Evolutionary conservation across 139 green algal species (phyloP), one percentile per base, ranked within the genome.

Genomic region (Haematococcus lacustris): DNA sequence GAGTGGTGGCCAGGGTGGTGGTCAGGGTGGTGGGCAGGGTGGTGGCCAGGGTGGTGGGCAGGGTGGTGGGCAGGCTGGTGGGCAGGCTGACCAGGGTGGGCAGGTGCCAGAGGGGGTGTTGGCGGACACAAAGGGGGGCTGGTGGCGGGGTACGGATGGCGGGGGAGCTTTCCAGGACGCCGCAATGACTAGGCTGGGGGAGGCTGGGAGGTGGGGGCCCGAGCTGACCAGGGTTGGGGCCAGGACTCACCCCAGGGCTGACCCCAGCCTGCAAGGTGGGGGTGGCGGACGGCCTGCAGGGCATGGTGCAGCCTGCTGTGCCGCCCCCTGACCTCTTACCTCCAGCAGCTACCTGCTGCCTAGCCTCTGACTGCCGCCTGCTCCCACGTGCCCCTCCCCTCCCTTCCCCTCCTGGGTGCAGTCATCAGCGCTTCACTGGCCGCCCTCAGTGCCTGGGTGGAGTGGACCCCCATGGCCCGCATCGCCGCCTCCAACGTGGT

Each of bases 401-500:
- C 47, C 17, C 47, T 57, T 3, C 53, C 17, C 28, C n/a, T n/a
- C n/a, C n/a, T n/a, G n/a, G n/a, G n/a, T n/a, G 26, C 38, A 68
- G 70, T 74, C 32, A 60, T 75, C 30, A 73, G 35, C 53, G 68
- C 51, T 4, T 41, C 71, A 4, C 61, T 81, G 30, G 32, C 38
- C 71, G 78, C 51, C 33, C 50, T 74, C 34, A 25, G 51, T 70
- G 81, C 79, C 3, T 85, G 79, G 79, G 86, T 88, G 53, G 90
- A 92, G 71, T 94, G 89, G 89, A 85, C 87, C 9, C 90, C 88
- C 1, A 80, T 93, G 76, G 75, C 67, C 21, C 73, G 74, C 1
- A 41, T 95, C 3, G 62, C 64, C n/a, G 61, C 53, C 6, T 81
- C 75, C 32, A 80, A 79, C 0, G 82, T 93, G n/a, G 33, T 94